These are phyloP conservation scores for Ogataea philodendri DNA, from an alignment of 805 yeast species.

Conservation along the genomic window DNA sequence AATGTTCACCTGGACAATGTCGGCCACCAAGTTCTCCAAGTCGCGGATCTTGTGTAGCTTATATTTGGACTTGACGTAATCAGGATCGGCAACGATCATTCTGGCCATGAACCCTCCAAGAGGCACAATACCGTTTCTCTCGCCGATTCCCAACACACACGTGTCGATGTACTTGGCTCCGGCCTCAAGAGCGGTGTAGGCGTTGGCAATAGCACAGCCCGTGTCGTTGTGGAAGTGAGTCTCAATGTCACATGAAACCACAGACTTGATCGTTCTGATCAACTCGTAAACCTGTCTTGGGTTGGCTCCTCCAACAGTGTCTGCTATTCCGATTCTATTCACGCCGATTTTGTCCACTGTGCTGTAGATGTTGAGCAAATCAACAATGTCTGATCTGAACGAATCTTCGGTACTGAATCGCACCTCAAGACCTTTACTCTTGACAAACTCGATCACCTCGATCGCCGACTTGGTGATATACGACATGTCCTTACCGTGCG, in stretches of 20 bases:
- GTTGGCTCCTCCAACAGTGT: slow-evolving; percentile 98
- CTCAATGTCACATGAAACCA: slow-evolving; percentile 95
- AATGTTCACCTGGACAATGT: slow-evolving; percentile 93
- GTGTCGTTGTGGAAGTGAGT: slow-evolving; percentile 99
- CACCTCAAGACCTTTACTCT: slow-evolving; percentile 94
- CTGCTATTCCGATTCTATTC: slow-evolving; percentile 98
- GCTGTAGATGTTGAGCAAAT: slow-evolving; percentile 89
- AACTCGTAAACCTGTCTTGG: slow-evolving; percentile 98
- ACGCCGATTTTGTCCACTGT: slow-evolving; percentile 97
- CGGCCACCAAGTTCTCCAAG: slow-evolving; percentile 93
- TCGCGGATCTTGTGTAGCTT: slow-evolving; percentile 95
- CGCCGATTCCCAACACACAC: slow-evolving; percentile 96
- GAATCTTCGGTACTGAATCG: slow-evolving; percentile 97
- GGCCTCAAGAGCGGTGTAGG: slow-evolving; percentile 96
- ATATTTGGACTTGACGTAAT: slow-evolving; percentile 90
- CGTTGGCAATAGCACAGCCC: slow-evolving; percentile 98
- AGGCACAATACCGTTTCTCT: slow-evolving; percentile 97
- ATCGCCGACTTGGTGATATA: slow-evolving; percentile 94
- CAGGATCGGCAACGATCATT: slow-evolving; percentile 98
- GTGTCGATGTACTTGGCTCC: slow-evolving; percentile 96
- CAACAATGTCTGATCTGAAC: slow-evolving; percentile 95
- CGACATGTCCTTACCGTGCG: slow-evolving; percentile 98
- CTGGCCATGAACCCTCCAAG: slow-evolving; percentile 98
- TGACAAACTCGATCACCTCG: slow-evolving; percentile 96
- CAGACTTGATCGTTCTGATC: slow-evolving; percentile 87